Base-by-base conservation (phyloP, 2,329 filamentous ascomycete genomes). In the Colletotrichum paranaense region DNA sequence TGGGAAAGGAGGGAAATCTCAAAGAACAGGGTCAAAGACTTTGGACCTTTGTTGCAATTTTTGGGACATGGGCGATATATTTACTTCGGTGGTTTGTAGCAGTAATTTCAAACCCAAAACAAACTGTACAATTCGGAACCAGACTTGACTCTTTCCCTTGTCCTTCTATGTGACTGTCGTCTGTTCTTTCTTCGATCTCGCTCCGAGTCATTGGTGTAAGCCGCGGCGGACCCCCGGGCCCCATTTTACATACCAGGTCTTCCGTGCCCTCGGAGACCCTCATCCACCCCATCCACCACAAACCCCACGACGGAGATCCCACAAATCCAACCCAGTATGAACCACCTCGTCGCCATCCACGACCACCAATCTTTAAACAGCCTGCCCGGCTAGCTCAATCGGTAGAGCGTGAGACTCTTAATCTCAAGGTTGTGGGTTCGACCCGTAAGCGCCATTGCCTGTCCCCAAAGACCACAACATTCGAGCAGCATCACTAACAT, bases 381-480 rank as follows among this genome's bases (percentile, higher is more conserved):
- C 55, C 66, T 73, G 70, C 86, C 87, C 84, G 86, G 87, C 86
- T 91, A 91, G 89, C 89, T 91, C 89, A 91, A 91, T 91, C 88
- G 88, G 89, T 92, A 92, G 90, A 92, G 90, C 90, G 90, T 92
- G 87, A 91, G 90, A 92, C 90, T 92, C 90, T 89, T 89, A 89
- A 88, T 87, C 86, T 88, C 84, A 87, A 88, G 86, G 86, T 84
- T 88, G 85, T 84, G 85, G 85, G 88, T 89, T 88, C 86, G 86
- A 87, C 71, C 73, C 73, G 62, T 65, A 65, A 65, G 62, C 52
- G 24, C 52, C 26, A 2, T 4, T 56, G 42, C 22, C 49, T 19
- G 24, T 26, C 24, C 9, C 52, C 1, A 42, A 30, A n/a, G 16
- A 42, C 0, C 2, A 65, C 14, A 22, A 8, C 5, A 32, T 11